These are phyloP conservation scores for Curvularia sp. DNA, from an alignment of 2,329 filamentous ascomycete genomes.

Conservation along the genomic window DNA sequence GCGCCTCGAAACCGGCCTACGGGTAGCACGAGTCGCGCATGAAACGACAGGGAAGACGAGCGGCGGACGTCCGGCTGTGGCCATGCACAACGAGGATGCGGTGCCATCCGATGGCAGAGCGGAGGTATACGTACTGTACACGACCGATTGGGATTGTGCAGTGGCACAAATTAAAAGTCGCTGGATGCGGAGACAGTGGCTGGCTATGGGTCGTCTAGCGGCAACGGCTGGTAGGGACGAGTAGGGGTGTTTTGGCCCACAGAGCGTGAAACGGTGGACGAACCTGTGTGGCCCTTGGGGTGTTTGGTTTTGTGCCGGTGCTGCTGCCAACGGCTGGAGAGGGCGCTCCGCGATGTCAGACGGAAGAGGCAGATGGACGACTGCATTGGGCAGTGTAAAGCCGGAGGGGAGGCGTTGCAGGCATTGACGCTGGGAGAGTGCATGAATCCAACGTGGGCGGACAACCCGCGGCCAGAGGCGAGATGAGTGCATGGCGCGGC, in stretches of 20 bases:
- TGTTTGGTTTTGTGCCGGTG: background rate
- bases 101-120: background rate
- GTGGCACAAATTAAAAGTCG: background rate
- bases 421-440: background rate
- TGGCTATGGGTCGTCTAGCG: background rate
- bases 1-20: constrained; percentile 12
- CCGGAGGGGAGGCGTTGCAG: background rate
- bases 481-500: background rate
- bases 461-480: background rate
- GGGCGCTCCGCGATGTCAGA: background rate
- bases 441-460: background rate
- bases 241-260: background rate
- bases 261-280: background rate
- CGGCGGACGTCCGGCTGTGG: background rate
- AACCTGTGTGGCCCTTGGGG: background rate
- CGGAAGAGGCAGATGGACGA: too few species aligned
- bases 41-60: constrained; percentile 7
- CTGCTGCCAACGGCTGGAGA: background rate
- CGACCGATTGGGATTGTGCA: background rate
- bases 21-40: constrained; percentile 15
- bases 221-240: too few species aligned
- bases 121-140: background rate
- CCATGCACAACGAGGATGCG: background rate
- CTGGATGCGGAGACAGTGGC: background rate
- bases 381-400: background rate